Evolutionary conservation across 2,329 filamentous ascomycete genomes (phyloP).

Genomic region (Colletotrichum sp.): DNA sequence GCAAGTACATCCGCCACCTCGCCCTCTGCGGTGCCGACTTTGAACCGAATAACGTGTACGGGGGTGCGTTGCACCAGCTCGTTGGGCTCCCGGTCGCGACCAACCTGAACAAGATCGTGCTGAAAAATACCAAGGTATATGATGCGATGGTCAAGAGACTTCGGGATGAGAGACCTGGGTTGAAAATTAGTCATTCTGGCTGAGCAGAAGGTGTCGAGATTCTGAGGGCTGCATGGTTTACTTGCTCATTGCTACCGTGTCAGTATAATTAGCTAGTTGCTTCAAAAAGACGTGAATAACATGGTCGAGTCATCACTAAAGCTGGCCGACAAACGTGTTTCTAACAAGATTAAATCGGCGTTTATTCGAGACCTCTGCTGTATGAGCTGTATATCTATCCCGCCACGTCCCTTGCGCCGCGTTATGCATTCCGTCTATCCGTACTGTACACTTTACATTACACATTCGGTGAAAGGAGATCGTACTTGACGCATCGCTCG

Average conservation of each 20-base stretch:
- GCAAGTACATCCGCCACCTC: background rate
- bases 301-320: background rate
- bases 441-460: constrained; percentile 41
- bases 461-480: constrained; percentile 86
- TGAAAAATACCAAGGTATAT: background rate
- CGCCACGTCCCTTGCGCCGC: background rate
- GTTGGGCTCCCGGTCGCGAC: background rate
- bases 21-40: background rate
- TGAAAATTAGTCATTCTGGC: background rate
- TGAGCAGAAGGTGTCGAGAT: background rate
- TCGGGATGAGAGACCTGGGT: background rate
- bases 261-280: background rate
- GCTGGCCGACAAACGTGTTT: background rate
- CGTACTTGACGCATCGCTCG: constrained; percentile 89
- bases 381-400: constrained; percentile 6
- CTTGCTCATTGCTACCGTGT: background rate
- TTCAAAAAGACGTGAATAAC: background rate
- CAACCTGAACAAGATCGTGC: background rate
- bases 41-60: background rate
- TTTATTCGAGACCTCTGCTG: constrained; percentile 6
- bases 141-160: background rate
- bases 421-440: constrained; percentile 8
- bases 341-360: background rate
- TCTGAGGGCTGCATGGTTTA: too few relatives aligned
- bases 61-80: background rate